A percentile compares a stretch with the other conserved stretches of the same genome.
Evolutionary conservation across 2,329 filamentous ascomycete genomes (phyloP).

Genomic region (Alternaria triticimaculans): DNA sequence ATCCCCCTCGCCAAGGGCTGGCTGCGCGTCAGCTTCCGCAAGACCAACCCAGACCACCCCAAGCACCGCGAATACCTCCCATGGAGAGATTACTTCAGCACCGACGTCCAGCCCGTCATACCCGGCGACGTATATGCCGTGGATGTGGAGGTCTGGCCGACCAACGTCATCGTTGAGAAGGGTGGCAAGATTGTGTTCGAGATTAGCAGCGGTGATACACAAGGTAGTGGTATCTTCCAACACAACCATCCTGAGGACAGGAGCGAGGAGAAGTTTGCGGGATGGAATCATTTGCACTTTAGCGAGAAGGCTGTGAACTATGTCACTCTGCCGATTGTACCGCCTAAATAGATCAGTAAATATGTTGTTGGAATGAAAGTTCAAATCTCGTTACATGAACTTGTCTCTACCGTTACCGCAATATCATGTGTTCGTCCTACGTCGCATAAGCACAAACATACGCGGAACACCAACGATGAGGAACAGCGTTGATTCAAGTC

Average conservation of each 20-base stretch:
- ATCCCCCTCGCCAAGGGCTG: slow-evolving; percentile 70
- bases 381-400: not conserved
- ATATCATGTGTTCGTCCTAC: not conserved
- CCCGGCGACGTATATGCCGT: slow-evolving; percentile 64
- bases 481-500: not conserved
- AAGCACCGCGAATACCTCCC: slow-evolving; percentile 63
- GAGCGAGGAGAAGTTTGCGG: slow-evolving; percentile 52
- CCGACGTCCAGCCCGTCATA: slow-evolving; percentile 59
- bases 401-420: not conserved
- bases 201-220: slow-evolving; percentile 61
- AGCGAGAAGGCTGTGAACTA: slow-evolving; percentile 58
- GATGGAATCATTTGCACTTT: slow-evolving; percentile 63
- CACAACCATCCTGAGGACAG: slow-evolving; percentile 60
- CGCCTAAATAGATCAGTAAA: slow-evolving; percentile 42
- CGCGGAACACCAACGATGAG: not conserved
- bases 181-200: slow-evolving; percentile 64
- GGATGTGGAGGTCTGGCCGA: slow-evolving; percentile 71
- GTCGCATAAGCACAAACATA: not conserved
- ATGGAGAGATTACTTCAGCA: slow-evolving; percentile 64
- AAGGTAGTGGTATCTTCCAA: slow-evolving; percentile 64
- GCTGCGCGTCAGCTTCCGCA: slow-evolving; percentile 65
- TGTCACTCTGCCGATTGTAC: slow-evolving; percentile 61
- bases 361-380: not conserved
- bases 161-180: slow-evolving; percentile 63
- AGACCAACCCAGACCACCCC: slow-evolving; percentile 58